Evolutionary conservation across 306 rosid genomes (phyloP), one percentile per base, ranked within the genome.

Genomic region (Citrullus amarus): DNA sequence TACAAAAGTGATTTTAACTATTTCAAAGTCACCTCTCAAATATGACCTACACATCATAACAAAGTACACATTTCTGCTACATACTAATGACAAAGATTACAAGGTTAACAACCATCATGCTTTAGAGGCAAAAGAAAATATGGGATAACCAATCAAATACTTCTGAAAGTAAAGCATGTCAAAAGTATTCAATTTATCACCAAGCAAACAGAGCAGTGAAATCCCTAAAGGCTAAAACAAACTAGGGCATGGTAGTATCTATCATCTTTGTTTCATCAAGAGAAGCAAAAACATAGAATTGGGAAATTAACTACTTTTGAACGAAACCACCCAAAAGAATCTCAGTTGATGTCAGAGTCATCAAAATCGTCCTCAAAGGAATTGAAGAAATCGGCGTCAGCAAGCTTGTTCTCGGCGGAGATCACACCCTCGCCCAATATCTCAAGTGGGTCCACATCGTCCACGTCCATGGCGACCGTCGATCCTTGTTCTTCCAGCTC

Each of bases 401-500:
- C 90, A 55, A 91, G 90, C 86, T 88, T 93, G 90, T 60, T 79
- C 8, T 93, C 98, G 11, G 88, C 61, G 34, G 88, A 30, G 75
- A 90, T 85, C 53, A 86, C 81, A 1, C 97, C 95, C 1, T 90
- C 98, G 18, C 86, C 76, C 30, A 90, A 85, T 25, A 87, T 85
- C 80, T 93, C 97, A 30, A 88, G 86, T 0, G 92, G 82, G 78
- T 93, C 97, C 1, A 83, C 91, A 55, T 93, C 98, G 81, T 93
- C 98, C 0, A 93, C 98, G 51, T 93, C 97, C 97, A 93, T 93
- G 28, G 93, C 98, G 91, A 91, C 91, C 5, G 96, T 34, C 12
- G 98, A 85, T 4, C 86, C 93, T 62, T 89, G 93, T 25, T 91
- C 97, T 0, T 93, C 98, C 92, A 93, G 83, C 80, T 91, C 98